phyloP scores from a whole-genome alignment of 768 basidiomycete genomes.

The Suillus subalutaceus region DNA sequence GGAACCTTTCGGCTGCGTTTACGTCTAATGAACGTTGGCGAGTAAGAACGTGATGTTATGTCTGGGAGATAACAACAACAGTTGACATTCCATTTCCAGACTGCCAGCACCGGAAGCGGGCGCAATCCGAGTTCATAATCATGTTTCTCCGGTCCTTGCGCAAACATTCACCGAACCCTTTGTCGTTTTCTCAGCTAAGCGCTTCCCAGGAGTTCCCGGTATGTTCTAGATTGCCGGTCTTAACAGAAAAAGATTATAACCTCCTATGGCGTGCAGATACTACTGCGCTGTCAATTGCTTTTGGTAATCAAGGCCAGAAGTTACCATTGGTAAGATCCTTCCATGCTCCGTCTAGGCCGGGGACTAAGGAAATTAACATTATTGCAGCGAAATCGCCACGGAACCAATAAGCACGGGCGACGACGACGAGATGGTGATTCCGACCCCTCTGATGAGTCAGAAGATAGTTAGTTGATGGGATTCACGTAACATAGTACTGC shows the following conservation, averaged over 20 bases:
- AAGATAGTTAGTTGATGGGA: conserved; percentile 43
- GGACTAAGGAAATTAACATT: conserved; percentile 23
- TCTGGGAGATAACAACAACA: conserved; percentile 18
- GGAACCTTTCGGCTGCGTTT: conserved; percentile 86
- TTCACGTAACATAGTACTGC: conserved; percentile 16
- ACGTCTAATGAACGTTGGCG: conserved; percentile 87
- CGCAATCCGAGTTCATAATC: conserved; percentile 64
- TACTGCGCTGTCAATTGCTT: conserved; percentile 86
- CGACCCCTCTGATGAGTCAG: conserved; percentile 72
- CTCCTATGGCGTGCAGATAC: conserved; percentile 56
- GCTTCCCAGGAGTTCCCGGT: conserved; percentile 95
- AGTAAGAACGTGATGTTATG: conserved; percentile 58
- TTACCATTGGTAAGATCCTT: conserved; percentile 70
- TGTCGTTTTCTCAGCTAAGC: conserved; percentile 88
- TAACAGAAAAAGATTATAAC: conserved; percentile 20
- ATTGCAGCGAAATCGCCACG: conserved; percentile 78
- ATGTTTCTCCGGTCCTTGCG: conserved; percentile 76
- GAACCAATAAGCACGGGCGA: conserved; percentile 61
- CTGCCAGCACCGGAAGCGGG: conserved; percentile 75
- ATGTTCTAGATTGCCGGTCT: conserved; percentile 27
- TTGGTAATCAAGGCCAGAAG: conserved; percentile 90
- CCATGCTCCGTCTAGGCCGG: conserved; percentile 25
- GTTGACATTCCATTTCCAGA: conserved; percentile 40
- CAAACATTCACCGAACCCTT: conserved; percentile 85
- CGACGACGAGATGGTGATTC: conserved; percentile 61